Conservation (phyloP, 768 basidiomycete species). For the Pleurotus pulmonarius region DNA sequence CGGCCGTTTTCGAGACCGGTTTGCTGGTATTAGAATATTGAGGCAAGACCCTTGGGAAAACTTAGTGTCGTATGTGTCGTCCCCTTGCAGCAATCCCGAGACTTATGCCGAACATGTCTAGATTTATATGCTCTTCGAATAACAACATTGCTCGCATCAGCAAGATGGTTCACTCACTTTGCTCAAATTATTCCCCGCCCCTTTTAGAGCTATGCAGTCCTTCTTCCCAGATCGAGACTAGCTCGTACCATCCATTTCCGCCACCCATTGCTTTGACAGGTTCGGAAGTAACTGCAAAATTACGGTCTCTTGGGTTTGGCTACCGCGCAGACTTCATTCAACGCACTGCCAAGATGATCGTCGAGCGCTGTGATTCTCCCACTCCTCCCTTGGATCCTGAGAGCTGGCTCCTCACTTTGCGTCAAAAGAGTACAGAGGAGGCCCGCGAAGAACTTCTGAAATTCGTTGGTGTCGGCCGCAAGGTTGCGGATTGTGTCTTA, state of each 20-base stretch:
- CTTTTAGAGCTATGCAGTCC: conserved; percentile 48
- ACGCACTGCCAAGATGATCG: conserved; percentile 74
- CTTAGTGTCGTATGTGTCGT: conserved; percentile 73
- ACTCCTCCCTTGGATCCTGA: conserved; percentile 27
- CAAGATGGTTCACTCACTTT: conserved; percentile 86
- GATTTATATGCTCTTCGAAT: conserved; percentile 97
- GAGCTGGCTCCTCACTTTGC: conserved; percentile 54
- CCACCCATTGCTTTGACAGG: conserved; percentile 62
- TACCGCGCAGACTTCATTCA: conserved; percentile 93
- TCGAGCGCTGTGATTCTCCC: conserved; percentile 42
- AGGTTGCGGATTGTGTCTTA: conserved; percentile 94
- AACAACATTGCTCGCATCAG: conserved; percentile 96
- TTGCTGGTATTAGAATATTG: conserved; percentile 81
- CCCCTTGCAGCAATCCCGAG: neutral
- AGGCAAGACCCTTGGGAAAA: conserved; percentile 97
- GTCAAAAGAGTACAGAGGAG: conserved; percentile 43
- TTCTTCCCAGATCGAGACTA: conserved; percentile 19
- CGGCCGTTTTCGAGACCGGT: conserved; percentile 52
- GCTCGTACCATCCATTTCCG: conserved; percentile 80
- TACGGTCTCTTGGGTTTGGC: conserved; percentile 89
- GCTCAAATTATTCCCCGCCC: conserved; percentile 68
- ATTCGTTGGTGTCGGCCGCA: conserved; percentile 90
- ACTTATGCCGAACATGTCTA: conserved; percentile 22
- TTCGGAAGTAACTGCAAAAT: conserved; percentile 51
- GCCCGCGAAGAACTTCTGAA: conserved; percentile 76